Conservation (phyloP, 495 filamentous ascomycete species). For the Echria macrotheca region DNA sequence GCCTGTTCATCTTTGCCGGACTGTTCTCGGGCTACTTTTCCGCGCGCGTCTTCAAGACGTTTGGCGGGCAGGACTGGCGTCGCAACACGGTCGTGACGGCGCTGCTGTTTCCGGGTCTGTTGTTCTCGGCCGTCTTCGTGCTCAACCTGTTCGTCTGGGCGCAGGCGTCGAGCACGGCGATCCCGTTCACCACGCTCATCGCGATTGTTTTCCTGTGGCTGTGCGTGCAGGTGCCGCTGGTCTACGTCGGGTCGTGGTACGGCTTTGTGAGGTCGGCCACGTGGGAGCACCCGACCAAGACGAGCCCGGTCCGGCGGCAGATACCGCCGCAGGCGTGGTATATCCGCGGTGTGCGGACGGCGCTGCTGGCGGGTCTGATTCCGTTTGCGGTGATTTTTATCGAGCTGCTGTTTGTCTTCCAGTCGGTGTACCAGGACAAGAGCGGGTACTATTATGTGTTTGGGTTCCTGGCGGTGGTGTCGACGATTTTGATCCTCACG, state of each 20-base stretch:
- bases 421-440: constrained; percentile 88
- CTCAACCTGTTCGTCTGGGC: constrained; percentile 94
- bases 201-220: constrained; percentile 79
- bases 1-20: constrained; percentile 83
- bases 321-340: constrained; percentile 82
- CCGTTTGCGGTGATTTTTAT: constrained; percentile 94
- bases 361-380: constrained; percentile 72
- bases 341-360: constrained; percentile 53
- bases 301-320: constrained; percentile 64
- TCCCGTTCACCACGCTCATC: constrained; percentile 80
- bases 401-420: constrained; percentile 88
- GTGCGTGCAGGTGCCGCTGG: constrained; percentile 82
- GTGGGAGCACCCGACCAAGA: constrained; percentile 89
- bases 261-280: constrained; percentile 61
- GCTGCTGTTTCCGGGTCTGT: constrained; percentile 74
- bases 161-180: constrained; percentile 83
- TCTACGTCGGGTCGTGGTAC: constrained; percentile 78
- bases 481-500: constrained; percentile 67
- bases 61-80: constrained; percentile 73
- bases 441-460: constrained; percentile 94
- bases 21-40: constrained; percentile 93
- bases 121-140: constrained; percentile 74
- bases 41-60: constrained; percentile 77
- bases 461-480: constrained; percentile 78
- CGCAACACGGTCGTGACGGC: constrained; percentile 83